Evolutionary conservation across 441 rosid genomes (phyloP), one percentile per base, ranked within the genome.

Genomic region (Gossypium davidsonii): DNA sequence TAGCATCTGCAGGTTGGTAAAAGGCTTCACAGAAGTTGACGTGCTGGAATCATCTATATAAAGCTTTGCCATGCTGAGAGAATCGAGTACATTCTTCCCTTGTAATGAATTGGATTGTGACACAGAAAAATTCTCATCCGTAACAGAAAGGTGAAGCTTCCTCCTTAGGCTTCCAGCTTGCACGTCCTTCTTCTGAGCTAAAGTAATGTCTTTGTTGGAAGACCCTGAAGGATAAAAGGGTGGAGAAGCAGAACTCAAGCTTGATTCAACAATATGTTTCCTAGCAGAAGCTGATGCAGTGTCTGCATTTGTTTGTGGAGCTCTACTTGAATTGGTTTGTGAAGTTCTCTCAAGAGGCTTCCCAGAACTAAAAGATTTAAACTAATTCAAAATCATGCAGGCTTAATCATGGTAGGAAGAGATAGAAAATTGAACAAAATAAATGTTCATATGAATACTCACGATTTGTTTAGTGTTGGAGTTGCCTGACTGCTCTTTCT

Each of bases 151-250:
- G n/a, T 51, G 85, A 75, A 70, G 72, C 72, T 66, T 87, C 82
- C 82, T 79, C 79, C 78, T 83, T 37, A 77, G 11, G 70, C 67
- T 81, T 78, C 90, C 90, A 72, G 82, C 73, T 74, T 85, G 90
- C 21, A 84, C 68, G 72, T 84, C 85, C 80, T 84, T 87, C 78
- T 82, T 90, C 82, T 80, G 91, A 73, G 85, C 72, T 76, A 74
- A 60, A 67, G 68, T 52, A 44, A 55, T 65, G 42, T 85, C 96
- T 75, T 86, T 92, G 64, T 69, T 87, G 64, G 96, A 83, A 64
- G 99, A 83, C 25, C 89, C 89, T 14, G 98, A 90, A 51, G 99
- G 99, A 83, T 92, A 92, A 70, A 92, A 94, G 44, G 99, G 99
- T 73, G 97, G 99, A 83, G 99, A 92, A 79, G 97, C 94, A 81